Conservation (phyloP, 2,329 filamentous ascomycete genomes). For the Emericellopsis cladophorae region DNA sequence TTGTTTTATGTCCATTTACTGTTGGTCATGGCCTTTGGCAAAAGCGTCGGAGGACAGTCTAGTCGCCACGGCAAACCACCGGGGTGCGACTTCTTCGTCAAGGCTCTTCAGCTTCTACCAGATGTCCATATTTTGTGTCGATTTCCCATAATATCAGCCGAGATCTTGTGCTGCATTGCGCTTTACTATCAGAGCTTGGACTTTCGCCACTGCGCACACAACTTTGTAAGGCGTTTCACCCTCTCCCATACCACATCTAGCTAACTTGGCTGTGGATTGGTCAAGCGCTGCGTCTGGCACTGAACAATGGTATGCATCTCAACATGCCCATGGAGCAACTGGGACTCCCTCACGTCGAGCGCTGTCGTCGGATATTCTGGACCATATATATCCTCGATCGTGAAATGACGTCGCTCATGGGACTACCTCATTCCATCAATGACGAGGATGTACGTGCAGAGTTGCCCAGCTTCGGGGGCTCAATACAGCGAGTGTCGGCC, state of each 20-base stretch:
- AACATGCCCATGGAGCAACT: conserved; percentile 31
- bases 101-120: background rate
- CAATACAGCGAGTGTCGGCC: conserved; percentile 10
- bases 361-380: conserved; percentile 39
- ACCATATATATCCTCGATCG: conserved; percentile 39
- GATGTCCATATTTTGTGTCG: conserved; percentile 22
- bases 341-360: conserved; percentile 24
- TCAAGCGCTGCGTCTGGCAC: conserved; percentile 34
- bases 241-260: background rate
- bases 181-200: conserved; percentile 40
- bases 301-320: conserved; percentile 38
- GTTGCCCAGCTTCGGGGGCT: conserved; percentile 16
- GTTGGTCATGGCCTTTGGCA: background rate
- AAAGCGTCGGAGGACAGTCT: background rate
- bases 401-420: conserved; percentile 40
- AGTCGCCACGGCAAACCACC: background rate
- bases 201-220: conserved; percentile 29
- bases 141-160: conserved; percentile 30
- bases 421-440: conserved; percentile 31
- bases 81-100: background rate
- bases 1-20: background rate
- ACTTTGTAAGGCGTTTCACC: conserved; percentile 19
- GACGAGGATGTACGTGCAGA: conserved; percentile 37
- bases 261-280: conserved; percentile 23
- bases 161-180: conserved; percentile 36